Evolutionary conservation across 768 basidiomycete species (phyloP).

Genomic region (Collybia nuda): DNA sequence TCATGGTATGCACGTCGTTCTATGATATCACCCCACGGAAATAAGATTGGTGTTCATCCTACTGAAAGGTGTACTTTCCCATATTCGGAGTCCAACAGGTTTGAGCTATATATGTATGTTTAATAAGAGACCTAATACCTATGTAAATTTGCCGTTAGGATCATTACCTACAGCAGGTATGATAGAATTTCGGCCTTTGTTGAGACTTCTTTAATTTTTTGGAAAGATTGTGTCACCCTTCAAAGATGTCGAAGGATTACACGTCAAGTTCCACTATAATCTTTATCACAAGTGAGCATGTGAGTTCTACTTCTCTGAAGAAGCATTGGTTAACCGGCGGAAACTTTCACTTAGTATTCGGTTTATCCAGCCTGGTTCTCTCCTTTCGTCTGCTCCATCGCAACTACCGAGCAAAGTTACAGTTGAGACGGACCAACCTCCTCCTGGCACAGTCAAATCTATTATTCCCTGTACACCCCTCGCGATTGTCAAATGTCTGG

Average conservation of each 20-base stretch:
- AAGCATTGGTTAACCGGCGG: background rate
- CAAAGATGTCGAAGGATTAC: constrained; percentile 97
- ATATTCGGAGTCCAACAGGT: constrained; percentile 92
- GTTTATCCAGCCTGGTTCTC: constrained; percentile 78
- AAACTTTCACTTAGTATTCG: constrained; percentile 67
- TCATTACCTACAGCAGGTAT: constrained; percentile 93
- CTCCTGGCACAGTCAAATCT: constrained; percentile 88
- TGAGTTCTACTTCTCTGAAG: background rate
- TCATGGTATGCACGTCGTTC: constrained; percentile 70
- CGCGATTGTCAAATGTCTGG: constrained; percentile 94
- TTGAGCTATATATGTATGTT: constrained; percentile 3
- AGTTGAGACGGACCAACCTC: constrained; percentile 59
- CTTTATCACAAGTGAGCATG: constrained; percentile 85
- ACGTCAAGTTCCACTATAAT: constrained; percentile 95
- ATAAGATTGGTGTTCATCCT: constrained; percentile 4
- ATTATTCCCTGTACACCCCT: constrained; percentile 97
- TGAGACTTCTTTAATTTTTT: constrained; percentile 1
- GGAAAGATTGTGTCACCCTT: constrained; percentile 85
- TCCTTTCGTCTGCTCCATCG: constrained; percentile 49
- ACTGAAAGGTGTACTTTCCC: constrained; percentile 85
- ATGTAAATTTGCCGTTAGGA: constrained; percentile 51
- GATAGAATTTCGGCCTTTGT: background rate
- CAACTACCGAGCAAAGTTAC: constrained; percentile 27
- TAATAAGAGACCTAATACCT: background rate
- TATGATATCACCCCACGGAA: background rate